Evolutionary conservation across 352 stramenopile genomes (phyloP), one percentile per base, ranked within the genome.

Genomic region (Globisporangium polare): DNA sequence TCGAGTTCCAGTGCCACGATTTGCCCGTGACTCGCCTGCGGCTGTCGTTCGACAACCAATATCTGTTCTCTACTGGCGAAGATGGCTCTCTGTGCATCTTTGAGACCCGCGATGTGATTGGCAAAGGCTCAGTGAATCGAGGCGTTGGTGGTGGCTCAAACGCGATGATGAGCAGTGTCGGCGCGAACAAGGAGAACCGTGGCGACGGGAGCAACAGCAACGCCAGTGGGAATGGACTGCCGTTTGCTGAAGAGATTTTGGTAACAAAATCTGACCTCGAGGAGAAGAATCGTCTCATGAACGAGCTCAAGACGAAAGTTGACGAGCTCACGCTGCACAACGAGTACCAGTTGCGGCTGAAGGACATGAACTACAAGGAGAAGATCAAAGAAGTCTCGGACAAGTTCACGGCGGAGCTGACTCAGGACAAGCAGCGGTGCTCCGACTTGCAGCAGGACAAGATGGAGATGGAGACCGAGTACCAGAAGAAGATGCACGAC

Each of bases 321-420:
- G 93, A 98, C 22, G 94, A 98, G 51, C 74, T 98, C 22, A 94
- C 82, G 15, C 72, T 97, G 9, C 90, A 98, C 63, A 98, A 98
- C 64, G 94, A 98, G 50, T 98, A 98, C 60, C 91, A 98, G 53
- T 69, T 98, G 35, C 82, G 94, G 3, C 68, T 98, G 31, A 97
- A 98, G 58, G 93, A 98, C 63, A 97, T 98, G 76, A 97, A 97
- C 68, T 97, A 97, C 74, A 91, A 88, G 53, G 94, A 98, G 63
- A 97, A 98, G 60, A 96, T 98, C 52, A 98, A 98, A 67, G 94
- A 98, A 62, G 80, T 97, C 2, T 97, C 87, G 1, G 89, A 98
- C 66, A 97, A 97, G 66, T 98, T 97, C 64, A 94, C 82, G 1
- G 83, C 94, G 20, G 94, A 98, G 58, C 70, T 98, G 29, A 94